Conservation (phyloP, 345 rosid genomes). For the Dovyalis caffra region DNA sequence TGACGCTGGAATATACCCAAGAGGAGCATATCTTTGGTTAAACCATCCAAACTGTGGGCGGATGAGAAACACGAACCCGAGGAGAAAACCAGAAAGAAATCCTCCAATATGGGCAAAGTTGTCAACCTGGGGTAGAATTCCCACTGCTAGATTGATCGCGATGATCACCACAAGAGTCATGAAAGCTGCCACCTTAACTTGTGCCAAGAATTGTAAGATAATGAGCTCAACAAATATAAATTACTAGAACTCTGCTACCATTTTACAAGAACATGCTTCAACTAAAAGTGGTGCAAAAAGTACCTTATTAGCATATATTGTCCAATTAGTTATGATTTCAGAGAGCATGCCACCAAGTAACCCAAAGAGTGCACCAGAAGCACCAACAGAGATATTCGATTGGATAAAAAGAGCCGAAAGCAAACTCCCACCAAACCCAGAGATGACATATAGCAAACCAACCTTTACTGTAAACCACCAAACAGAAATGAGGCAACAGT, state of each 20-base stretch:
- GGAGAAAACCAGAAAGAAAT: constrained; percentile 76
- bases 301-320: constrained; percentile 88
- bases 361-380: constrained; percentile 96
- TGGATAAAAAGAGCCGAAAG: constrained; percentile 84
- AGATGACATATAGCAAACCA: constrained; percentile 78
- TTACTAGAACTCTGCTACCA: not conserved
- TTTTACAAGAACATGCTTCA: not conserved
- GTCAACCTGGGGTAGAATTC: constrained; percentile 92
- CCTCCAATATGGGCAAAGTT: constrained; percentile 99
- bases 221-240: not conserved
- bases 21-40: constrained; percentile 47
- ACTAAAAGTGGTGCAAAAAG: not conserved
- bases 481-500: not conserved
- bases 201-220: not conserved
- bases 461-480: constrained; percentile 46
- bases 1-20: constrained; percentile 23
- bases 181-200: constrained; percentile 56
- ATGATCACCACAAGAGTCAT: constrained; percentile 74
- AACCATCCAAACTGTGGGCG: constrained; percentile 92
- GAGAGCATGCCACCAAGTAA: constrained; percentile 95
- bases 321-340: constrained; percentile 92
- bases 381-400: constrained; percentile 84
- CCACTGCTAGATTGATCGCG: constrained; percentile 76
- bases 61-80: constrained; percentile 80
- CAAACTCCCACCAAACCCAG: constrained; percentile 95